Base-by-base conservation (phyloP, 768 basidiomycete species). In the Russula emetica region DNA sequence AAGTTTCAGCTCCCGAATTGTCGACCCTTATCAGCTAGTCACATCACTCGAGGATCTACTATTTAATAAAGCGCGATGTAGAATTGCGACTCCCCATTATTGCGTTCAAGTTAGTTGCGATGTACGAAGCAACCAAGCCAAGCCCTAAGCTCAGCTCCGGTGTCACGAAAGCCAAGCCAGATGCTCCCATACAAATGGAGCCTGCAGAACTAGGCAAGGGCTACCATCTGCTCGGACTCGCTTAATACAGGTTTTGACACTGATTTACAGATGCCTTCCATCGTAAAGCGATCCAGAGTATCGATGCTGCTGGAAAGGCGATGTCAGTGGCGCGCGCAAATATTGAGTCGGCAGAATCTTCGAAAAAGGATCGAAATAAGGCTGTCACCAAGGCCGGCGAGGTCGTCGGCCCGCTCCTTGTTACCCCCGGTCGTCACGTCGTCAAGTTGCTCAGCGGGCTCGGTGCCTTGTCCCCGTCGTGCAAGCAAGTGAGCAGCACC, bases 401-500 rank as follows among this genome's bases (percentile, higher is more conserved):
- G 24, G 55, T 62, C 16, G 64, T 55, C 54, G 18, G 45, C 28
- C 38, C 60, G 10, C 58, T 65, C 4, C 60, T 65, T 18, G 54
- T n/a, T n/a, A n/a, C 54, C 4, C 64, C 64, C 9, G 26, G 60
- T 34, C 28, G 38, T 42, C 64, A 62, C 16, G 60, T 55, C 14
- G 60, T 45, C 30, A 28, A 55, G 20, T 38, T 65, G 10, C 60
- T 65, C 9, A 55, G 34, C n/a, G 60, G 53, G 26, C 30, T 56
- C 13, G 36, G 64, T 40, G n/a, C n/a, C n/a, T n/a, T n/a, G n/a
- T 65, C 55, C 55, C 60, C 58, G 26, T 60, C 64, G 13, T 62
- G 58, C 64, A 62, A 56, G 44, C n/a, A 38, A 40, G 60, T 38
- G 10, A 36, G 64, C 53, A 62, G 30, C 26, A 14, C 45, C n/a